Evolutionary conservation across 2,329 filamentous ascomycete genomes (phyloP).

Genomic region (Penicillium sp.): DNA sequence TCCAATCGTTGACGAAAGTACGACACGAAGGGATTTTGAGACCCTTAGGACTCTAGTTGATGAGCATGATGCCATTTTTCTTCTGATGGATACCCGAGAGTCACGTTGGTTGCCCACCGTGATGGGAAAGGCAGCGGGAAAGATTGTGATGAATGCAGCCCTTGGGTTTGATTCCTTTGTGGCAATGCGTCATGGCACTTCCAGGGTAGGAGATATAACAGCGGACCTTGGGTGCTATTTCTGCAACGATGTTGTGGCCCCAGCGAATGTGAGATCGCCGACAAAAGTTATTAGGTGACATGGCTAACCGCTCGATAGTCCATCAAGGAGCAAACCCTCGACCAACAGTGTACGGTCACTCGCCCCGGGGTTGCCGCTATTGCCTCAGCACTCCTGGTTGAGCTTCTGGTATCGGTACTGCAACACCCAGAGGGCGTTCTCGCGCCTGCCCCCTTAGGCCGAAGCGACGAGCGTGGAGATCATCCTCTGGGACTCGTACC

Average conservation of each 20-base stretch:
- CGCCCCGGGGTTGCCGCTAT: constrained; percentile 89
- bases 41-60: constrained; percentile 72
- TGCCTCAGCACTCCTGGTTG: constrained; percentile 85
- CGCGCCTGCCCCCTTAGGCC: constrained; percentile 39
- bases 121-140: constrained; percentile 88
- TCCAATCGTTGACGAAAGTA: constrained; percentile 71
- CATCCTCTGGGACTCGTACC: constrained; percentile 56
- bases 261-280: constrained; percentile 71
- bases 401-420: constrained; percentile 80
- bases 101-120: constrained; percentile 93
- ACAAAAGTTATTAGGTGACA: constrained; percentile 11
- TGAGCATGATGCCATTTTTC: constrained; percentile 85
- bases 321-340: constrained; percentile 88
- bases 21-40: constrained; percentile 71
- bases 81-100: constrained; percentile 96
- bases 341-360: constrained; percentile 97
- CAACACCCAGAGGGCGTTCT: constrained; percentile 68
- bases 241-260: constrained; percentile 95
- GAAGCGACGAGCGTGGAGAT: constrained; percentile 35
- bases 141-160: constrained; percentile 95
- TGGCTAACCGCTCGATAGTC: constrained; percentile 58
- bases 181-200: constrained; percentile 89
- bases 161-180: constrained; percentile 96
- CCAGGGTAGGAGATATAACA: constrained; percentile 55
- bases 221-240: constrained; percentile 90